These are phyloP conservation scores for Cucurbita argyrosperma DNA, from an alignment of 306 rosid species.

Conservation along the genomic window DNA sequence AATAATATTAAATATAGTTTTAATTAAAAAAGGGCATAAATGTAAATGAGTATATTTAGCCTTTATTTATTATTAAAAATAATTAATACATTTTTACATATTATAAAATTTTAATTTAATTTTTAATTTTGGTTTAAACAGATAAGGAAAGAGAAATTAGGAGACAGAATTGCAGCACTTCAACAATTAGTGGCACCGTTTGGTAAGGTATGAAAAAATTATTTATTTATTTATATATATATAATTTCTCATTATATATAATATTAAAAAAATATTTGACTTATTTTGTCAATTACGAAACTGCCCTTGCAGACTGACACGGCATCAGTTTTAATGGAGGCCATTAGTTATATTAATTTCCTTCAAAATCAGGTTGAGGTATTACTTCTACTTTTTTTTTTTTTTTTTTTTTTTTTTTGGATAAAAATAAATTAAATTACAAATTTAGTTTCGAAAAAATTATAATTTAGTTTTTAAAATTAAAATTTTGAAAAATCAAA, in stretches of 20 bases:
- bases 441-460: no score
- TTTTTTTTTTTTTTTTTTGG: no score
- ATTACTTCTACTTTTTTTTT: neutral
- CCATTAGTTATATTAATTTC: slow-evolving; percentile 34
- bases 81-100: no score
- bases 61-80: no score
- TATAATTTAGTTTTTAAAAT: no score
- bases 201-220: slow-evolving; percentile 47
- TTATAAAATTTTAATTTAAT: no score
- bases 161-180: slow-evolving; percentile 82
- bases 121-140: neutral
- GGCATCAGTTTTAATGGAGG: slow-evolving; percentile 39
- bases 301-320: slow-evolving; percentile 45
- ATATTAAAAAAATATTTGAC: neutral
- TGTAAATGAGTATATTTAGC: no score
- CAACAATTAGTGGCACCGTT: slow-evolving; percentile 89
- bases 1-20: no score
- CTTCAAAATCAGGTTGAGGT: slow-evolving; percentile 41
- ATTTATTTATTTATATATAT: neutral
- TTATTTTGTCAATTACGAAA: neutral
- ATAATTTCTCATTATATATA: no score
- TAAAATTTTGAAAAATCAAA: no score
- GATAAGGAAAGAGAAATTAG: slow-evolving; percentile 86
- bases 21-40: no score
- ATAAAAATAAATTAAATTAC: no score